A percentile compares a stretch with the other conserved stretches of the same genome.
These are phyloP conservation scores for Eimeria sp. DNA, from an alignment of 169 alveolate genomes.

Conservation along the genomic window DNA sequence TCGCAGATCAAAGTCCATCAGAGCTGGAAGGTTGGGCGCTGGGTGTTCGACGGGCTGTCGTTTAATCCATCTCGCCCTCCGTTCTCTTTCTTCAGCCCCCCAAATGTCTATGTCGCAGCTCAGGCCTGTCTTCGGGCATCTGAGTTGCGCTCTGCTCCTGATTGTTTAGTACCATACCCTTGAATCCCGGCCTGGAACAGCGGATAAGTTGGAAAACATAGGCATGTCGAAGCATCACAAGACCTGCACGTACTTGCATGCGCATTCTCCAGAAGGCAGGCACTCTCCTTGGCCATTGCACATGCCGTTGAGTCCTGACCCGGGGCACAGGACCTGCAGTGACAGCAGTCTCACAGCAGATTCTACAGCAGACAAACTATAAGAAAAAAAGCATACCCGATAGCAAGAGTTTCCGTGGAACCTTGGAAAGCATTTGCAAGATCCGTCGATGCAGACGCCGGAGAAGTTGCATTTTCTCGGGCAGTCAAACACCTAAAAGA, in stretches of 20 bases:
- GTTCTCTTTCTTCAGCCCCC: constrained; percentile 53
- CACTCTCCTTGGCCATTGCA: constrained; percentile 79
- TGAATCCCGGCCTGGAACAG: constrained; percentile 42
- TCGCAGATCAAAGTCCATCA: constrained; percentile 28
- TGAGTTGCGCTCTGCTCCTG: neutral
- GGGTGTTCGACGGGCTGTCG: constrained; percentile 21
- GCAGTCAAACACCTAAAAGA: constrained; percentile 39
- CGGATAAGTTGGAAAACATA: neutral
- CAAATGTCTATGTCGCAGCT: constrained; percentile 27
- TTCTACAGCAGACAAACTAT: no score
- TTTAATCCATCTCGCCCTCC: constrained; percentile 19
- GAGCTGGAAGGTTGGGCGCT: constrained; percentile 4
- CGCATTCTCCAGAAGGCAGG: constrained; percentile 48
- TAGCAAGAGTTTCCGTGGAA: constrained; percentile 73
- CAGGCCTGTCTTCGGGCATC: neutral
- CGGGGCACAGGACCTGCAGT: constrained; percentile 71
- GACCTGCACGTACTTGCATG: constrained; percentile 72
- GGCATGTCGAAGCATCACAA: neutral
- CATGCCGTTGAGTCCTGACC: constrained; percentile 65
- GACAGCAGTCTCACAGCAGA: neutral
- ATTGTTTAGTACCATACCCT: neutral
- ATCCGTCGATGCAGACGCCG: constrained; percentile 73
- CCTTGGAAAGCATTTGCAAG: constrained; percentile 73
- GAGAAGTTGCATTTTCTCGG: constrained; percentile 70
- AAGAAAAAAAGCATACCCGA: neutral